phyloP scores from a whole-genome alignment of 2,329 filamentous ascomycete species.

The Remersonia thermophila region DNA sequence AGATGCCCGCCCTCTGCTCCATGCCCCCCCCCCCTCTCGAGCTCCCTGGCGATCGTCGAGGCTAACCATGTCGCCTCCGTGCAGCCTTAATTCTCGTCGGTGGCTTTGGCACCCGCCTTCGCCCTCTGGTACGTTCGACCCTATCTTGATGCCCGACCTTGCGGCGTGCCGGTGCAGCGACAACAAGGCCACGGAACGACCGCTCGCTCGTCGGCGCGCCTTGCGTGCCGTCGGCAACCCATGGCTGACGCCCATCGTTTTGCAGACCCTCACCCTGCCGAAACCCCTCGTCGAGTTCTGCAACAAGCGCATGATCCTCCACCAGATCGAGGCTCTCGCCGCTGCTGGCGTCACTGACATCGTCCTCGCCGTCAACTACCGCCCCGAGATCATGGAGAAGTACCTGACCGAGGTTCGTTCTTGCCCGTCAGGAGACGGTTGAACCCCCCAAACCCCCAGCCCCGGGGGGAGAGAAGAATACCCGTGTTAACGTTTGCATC shows the following conservation, averaged over 20 bases:
- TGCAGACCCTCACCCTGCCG: slow-evolving; percentile 83
- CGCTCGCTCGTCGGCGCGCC: background rate
- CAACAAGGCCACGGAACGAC: too few species aligned
- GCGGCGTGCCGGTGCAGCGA: too few species aligned
- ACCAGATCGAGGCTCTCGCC: slow-evolving; percentile 92
- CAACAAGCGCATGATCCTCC: slow-evolving; percentile 98
- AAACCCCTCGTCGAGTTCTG: slow-evolving; percentile 97
- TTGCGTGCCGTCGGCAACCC: background rate
- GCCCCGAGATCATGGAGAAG: slow-evolving; percentile 93
- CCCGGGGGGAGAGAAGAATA: too few species aligned
- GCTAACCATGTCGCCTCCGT: slow-evolving; percentile 3
- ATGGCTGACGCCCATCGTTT: slow-evolving; percentile 12
- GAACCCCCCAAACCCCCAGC: slow-evolving; percentile 3
- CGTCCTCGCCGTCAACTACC: slow-evolving; percentile 96
- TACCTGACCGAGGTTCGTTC: slow-evolving; percentile 70
- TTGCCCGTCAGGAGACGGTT: slow-evolving; percentile 7
- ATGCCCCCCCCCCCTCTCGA: too few species aligned
- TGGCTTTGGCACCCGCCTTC: slow-evolving; percentile 95
- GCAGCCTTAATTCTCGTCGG: slow-evolving; percentile 96
- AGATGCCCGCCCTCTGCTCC: background rate
- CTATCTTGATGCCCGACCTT: slow-evolving; percentile 4
- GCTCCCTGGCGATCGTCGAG: slow-evolving; percentile 12
- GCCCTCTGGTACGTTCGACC: slow-evolving; percentile 66
- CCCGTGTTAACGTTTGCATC: too few species aligned
- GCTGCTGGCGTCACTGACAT: slow-evolving; percentile 93